Evolutionary conservation across 306 rosid species (phyloP).

Genomic region (Abrus pulchellus): DNA sequence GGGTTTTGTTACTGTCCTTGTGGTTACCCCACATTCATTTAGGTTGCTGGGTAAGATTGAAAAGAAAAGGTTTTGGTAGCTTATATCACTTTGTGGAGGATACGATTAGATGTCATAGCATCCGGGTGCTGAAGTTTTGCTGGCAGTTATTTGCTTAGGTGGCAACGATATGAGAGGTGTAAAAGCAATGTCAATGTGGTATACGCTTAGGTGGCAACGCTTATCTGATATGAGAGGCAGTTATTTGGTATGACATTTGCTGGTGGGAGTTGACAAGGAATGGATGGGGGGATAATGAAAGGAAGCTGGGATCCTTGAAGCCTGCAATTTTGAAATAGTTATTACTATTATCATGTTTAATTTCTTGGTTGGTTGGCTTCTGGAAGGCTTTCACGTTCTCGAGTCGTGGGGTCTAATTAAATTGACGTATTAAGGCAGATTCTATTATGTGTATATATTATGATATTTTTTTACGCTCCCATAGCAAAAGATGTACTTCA

Average conservation of each 20-base stretch:
- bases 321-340: constrained; percentile 46
- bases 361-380: constrained; percentile 44
- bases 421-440: constrained; percentile 39
- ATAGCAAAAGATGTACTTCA: constrained; percentile 41
- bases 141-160: constrained; percentile 28
- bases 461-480: constrained; percentile 25
- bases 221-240: too few relatives aligned
- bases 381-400: constrained; percentile 24
- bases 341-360: constrained; percentile 42
- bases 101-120: constrained; percentile 1
- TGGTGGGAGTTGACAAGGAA: constrained; percentile 15
- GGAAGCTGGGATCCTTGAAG: constrained; percentile 40
- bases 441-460: constrained; percentile 47
- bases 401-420: constrained; percentile 39
- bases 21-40: constrained; percentile 17
- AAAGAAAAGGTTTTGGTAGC: constrained; percentile 18
- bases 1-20: constrained; percentile 18
- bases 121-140: constrained; percentile 14
- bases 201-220: too few relatives aligned
- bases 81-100: constrained; percentile 21
- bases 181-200: constrained; percentile 26
- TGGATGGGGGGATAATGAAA: constrained; percentile 30
- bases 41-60: constrained; percentile 7
- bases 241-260: constrained; percentile 35
- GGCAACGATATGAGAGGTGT: constrained; percentile 12